Percentiles rank a stretch among this genome's conserved stretches.
These are phyloP conservation scores for Colletotrichum sp. DNA, from an alignment of 2,329 filamentous ascomycete genomes.

Conservation along the genomic window DNA sequence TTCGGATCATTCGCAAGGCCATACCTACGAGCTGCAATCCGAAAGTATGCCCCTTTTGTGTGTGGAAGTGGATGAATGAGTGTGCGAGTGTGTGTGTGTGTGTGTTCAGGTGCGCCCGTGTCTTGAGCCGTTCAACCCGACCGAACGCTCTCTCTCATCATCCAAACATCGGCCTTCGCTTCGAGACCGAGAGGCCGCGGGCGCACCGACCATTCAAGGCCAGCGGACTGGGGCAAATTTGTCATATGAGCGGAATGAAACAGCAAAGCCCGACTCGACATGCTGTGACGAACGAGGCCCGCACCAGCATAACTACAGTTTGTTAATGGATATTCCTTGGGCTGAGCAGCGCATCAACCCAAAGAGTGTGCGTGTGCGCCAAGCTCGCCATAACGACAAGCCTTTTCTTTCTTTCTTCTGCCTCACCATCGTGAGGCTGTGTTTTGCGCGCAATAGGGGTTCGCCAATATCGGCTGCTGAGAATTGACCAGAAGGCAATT, in stretches of 20 bases:
- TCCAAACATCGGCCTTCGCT: constrained; percentile 13
- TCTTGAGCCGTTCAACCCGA: neutral
- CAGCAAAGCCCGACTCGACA: constrained; percentile 6
- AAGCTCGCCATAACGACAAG: neutral
- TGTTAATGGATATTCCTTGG: neutral
- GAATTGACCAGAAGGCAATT: neutral
- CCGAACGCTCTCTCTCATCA: neutral
- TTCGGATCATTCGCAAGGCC: neutral
- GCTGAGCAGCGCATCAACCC: neutral
- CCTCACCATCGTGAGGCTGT: neutral
- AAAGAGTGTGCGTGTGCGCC: neutral
- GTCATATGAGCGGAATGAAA: constrained; percentile 4
- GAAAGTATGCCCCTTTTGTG: neutral
- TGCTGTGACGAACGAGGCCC: neutral
- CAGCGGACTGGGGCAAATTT: neutral
- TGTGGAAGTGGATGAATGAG: neutral
- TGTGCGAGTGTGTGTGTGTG: neutral
- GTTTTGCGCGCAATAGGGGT: neutral
- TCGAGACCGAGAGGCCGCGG: neutral
- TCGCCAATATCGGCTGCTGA: neutral
- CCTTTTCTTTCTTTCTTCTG: neutral
- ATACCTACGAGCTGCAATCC: neutral
- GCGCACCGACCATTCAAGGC: neutral
- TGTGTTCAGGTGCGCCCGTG: neutral
- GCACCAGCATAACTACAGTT: neutral